Conservation (phyloP, 768 basidiomycete species). For the Agrocybe pediades region DNA sequence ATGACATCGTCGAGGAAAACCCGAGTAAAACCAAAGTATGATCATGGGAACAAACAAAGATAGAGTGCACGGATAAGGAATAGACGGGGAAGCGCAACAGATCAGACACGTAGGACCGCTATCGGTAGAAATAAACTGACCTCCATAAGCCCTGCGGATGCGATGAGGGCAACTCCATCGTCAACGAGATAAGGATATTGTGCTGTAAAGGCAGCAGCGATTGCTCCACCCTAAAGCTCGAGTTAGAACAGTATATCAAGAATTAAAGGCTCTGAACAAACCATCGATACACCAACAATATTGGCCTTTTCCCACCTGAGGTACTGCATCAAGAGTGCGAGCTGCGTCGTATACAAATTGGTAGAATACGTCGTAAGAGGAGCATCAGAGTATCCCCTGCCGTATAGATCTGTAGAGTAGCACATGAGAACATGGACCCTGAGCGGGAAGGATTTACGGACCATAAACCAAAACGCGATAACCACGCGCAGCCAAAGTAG, state of each 20-base stretch:
- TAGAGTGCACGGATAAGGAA: not conserved
- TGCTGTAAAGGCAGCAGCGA: constrained; percentile 70
- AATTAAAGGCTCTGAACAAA: constrained; percentile 31
- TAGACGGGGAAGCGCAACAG: constrained; percentile 1
- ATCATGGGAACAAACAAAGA: not conserved
- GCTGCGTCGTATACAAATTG: constrained; percentile 68
- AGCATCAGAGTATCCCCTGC: constrained; percentile 82
- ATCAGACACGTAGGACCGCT: not conserved
- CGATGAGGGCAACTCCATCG: constrained; percentile 64
- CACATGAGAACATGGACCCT: not conserved
- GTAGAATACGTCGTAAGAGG: constrained; percentile 70
- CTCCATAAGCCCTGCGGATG: constrained; percentile 71
- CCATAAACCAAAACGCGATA: constrained; percentile 80
- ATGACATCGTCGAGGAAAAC: not conserved
- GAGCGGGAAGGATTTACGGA: constrained; percentile 25
- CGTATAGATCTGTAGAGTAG: constrained; percentile 63
- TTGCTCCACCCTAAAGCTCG: constrained; percentile 62
- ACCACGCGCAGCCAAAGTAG: constrained; percentile 59
- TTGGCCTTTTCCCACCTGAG: constrained; percentile 69
- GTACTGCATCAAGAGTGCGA: constrained; percentile 83
- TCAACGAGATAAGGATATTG: constrained; percentile 74
- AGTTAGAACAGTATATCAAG: too few relatives aligned
- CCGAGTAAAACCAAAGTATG: not conserved
- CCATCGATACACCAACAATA: constrained; percentile 79
- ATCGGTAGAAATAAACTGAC: constrained; percentile 29